Evolutionary conservation across 2,329 filamentous ascomycete species (phyloP), one percentile per base, ranked within the genome.

Genomic region (Allantophomopsis cytisporea): DNA sequence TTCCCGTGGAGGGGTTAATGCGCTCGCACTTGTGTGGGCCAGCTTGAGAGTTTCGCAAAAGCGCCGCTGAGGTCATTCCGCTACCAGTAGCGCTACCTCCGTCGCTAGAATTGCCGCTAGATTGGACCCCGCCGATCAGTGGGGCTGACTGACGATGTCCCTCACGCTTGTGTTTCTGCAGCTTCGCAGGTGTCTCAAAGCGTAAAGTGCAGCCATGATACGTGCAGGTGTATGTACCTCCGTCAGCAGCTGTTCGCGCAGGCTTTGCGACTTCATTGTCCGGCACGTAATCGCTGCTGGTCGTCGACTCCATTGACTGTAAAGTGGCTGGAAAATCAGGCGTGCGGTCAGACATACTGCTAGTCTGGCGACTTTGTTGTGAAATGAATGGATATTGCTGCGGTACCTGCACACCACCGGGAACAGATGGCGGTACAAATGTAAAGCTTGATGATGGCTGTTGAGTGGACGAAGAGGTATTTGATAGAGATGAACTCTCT

Each of bases 101-200:
- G 32, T 47, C 47, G 37, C 40, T 41, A 38, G 15, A 35, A 41
- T 37, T 10, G 43, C 38, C 20, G 45, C 28, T 39, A 34, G 36
- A 36, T 41, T 20, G 38, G 16, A 37, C 53, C 57, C 40, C 57
- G 54, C 47, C 68, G 54, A 57, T 66, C 51, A 60, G 60, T 40
- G 60, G 70, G 51, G 68, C 78, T n/a, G 73, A 76, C 50, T 85
- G 81, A 37, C 89, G 76, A 57, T 98, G 91, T 5, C 80, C 84
- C 56, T 98, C 91, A 17, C 88, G 78, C 66, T 95, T 95, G 65
- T 98, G 91, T 62, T 91, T 91, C 58, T 96, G 88, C 3, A 98
- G 69, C 49, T 88, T 77, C 7, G 77, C 71, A 4, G 87, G 86
- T 1, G 86, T 86, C 49, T 94, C 85, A 54, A 98, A 98, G 39